phyloP scores from a whole-genome alignment of 1,139 yeast species.

The Zygoascus sp. region DNA sequence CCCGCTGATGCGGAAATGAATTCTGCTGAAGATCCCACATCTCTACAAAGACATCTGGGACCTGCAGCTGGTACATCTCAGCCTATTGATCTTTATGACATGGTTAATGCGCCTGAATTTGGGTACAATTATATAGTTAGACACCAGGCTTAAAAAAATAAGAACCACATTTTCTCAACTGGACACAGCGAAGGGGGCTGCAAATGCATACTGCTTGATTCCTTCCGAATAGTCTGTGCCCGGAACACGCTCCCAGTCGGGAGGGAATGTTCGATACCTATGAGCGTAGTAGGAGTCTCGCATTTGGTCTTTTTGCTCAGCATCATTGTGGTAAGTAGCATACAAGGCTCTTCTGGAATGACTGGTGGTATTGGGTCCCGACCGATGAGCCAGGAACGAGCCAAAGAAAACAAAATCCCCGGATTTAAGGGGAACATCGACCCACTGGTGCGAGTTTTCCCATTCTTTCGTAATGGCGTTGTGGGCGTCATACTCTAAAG shows the following conservation, averaged over 20 bases:
- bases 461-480: conserved; percentile 15
- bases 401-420: conserved; percentile 18
- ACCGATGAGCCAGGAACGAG: conserved; percentile 18
- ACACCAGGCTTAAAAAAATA: not conserved
- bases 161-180: not conserved
- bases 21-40: not conserved
- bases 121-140: conserved; percentile 3
- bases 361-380: conserved; percentile 15
- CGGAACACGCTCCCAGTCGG: conserved; percentile 16
- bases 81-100: not conserved
- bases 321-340: conserved; percentile 17
- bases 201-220: conserved; percentile 16
- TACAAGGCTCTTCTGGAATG: conserved; percentile 15
- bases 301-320: conserved; percentile 13
- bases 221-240: conserved; percentile 18
- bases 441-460: conserved; percentile 18
- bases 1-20: not conserved
- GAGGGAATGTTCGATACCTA: conserved; percentile 16
- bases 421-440: conserved; percentile 14
- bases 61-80: not conserved
- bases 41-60: not conserved
- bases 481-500: conserved; percentile 13
- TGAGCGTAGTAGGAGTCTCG: conserved; percentile 16
- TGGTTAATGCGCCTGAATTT: conserved; percentile 1
- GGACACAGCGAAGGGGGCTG: conserved; percentile 16